phyloP scores from a whole-genome alignment of 345 rosid genomes.

The Hirschfeldia incana region DNA sequence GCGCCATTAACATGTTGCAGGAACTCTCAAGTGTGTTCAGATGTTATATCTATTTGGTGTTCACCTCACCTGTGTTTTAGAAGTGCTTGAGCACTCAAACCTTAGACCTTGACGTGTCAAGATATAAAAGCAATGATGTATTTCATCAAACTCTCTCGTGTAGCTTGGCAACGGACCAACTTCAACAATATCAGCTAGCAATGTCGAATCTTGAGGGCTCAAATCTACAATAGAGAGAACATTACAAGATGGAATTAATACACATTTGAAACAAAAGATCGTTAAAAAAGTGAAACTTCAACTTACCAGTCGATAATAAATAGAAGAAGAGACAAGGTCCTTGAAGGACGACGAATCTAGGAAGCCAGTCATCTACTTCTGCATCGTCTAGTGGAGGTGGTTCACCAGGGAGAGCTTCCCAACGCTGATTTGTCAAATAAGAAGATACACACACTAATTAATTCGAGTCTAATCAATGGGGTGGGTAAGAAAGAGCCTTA shows the following conservation, averaged over 20 bases:
- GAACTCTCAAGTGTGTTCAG: neutral
- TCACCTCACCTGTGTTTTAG: conserved; percentile 64
- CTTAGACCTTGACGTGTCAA: conserved; percentile 81
- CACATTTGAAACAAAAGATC: neutral
- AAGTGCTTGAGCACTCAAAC: conserved; percentile 76
- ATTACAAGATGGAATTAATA: too few species aligned
- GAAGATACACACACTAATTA: neutral
- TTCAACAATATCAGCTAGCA: conserved; percentile 80
- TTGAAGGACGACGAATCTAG: conserved; percentile 90
- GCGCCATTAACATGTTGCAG: neutral
- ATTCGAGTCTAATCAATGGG: conserved; percentile 5
- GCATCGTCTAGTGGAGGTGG: conserved; percentile 86
- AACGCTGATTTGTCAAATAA: conserved; percentile 53
- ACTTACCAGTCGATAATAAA: conserved; percentile 68
- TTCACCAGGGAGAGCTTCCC: conserved; percentile 96
- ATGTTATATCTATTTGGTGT: neutral
- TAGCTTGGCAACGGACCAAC: conserved; percentile 71
- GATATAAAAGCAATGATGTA: conserved; percentile 61
- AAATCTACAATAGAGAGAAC: conserved; percentile 69
- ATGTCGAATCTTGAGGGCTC: conserved; percentile 90
- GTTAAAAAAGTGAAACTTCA: neutral
- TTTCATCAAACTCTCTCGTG: conserved; percentile 65
- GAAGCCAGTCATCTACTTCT: conserved; percentile 98
- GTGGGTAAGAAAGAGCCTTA: conserved; percentile 36
- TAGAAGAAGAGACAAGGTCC: conserved; percentile 88